A percentile compares a stretch with the other conserved stretches of the same genome.
Evolutionary conservation across 768 basidiomycete species (phyloP).

Genomic region (Mycena capillaripes): DNA sequence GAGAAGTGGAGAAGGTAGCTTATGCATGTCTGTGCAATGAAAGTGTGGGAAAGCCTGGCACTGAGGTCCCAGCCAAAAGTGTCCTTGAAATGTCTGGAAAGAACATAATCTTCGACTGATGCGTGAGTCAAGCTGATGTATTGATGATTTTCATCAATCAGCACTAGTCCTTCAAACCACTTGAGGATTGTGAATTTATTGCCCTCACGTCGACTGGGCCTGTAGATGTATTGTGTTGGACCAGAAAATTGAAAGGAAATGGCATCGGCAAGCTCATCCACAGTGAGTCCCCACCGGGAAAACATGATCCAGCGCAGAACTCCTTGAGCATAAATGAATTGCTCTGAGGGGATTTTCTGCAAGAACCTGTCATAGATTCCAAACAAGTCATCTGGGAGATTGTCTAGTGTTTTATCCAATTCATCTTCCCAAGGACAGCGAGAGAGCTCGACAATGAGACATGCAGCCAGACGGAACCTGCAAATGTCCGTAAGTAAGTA

Average conservation of each 20-base stretch:
- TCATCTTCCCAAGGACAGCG: neutral
- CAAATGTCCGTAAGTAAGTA: neutral
- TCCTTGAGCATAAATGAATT: neutral
- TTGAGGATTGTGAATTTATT: neutral
- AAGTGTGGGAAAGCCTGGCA: neutral
- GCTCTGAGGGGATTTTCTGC: neutral
- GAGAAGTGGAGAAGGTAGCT: neutral
- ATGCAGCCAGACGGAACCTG: neutral
- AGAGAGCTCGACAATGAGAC: neutral
- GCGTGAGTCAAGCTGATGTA: neutral
- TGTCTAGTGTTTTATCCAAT: neutral
- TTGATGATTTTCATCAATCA: neutral
- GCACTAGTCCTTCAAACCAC: neutral
- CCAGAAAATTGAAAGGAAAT: neutral
- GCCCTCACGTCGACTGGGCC: neutral
- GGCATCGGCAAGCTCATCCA: neutral
- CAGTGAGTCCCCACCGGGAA: neutral
- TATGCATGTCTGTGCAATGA: conserved; percentile 5
- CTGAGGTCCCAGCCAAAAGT: neutral
- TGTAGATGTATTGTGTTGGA: neutral
- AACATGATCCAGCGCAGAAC: neutral
- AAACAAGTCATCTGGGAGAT: neutral
- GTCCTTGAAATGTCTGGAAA: neutral
- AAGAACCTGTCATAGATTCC: neutral
- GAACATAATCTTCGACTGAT: neutral